Conservation (phyloP, 164 flowering plant species). For the Berberis thunbergii region DNA sequence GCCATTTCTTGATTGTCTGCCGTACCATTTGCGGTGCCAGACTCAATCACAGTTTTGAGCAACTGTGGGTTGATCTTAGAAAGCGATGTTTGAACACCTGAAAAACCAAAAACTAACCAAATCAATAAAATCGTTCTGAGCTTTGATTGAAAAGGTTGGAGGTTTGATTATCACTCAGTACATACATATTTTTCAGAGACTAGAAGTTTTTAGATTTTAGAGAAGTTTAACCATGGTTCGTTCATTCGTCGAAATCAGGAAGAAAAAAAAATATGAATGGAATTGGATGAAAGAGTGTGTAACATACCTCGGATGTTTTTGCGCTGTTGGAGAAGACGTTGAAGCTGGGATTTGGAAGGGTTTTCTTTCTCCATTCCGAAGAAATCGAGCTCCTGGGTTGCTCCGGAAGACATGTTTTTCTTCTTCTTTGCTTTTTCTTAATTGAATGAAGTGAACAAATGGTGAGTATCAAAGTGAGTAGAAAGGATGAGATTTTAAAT, state of each 20-base stretch:
- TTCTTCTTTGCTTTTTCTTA: no score
- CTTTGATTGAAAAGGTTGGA: no score
- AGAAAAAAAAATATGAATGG: conserved; percentile 24
- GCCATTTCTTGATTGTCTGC: no score
- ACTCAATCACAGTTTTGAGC: conserved; percentile 36
- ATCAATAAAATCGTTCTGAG: neutral
- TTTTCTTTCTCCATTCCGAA: conserved; percentile 32
- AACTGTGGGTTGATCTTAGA: conserved; percentile 60
- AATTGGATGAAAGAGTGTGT: neutral
- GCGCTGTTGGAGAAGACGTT: conserved; percentile 25
- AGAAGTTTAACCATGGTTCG: no score
- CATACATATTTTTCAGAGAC: conserved; percentile 42
- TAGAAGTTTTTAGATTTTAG: no score
- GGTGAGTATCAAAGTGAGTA: no score
- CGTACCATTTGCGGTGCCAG: conserved; percentile 7
- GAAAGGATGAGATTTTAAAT: no score
- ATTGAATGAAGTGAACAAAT: no score
- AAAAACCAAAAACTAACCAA: neutral
- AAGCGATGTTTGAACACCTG: conserved; percentile 44
- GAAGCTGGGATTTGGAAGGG: conserved; percentile 21
- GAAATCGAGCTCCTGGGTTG: conserved; percentile 50
- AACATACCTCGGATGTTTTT: conserved; percentile 37
- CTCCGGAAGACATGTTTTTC: conserved; percentile 10
- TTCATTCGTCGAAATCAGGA: neutral
- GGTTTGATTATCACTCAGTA: no score